Conservation (phyloP, 176 grass and related monocot genomes). For the Aechmea fasciata region DNA sequence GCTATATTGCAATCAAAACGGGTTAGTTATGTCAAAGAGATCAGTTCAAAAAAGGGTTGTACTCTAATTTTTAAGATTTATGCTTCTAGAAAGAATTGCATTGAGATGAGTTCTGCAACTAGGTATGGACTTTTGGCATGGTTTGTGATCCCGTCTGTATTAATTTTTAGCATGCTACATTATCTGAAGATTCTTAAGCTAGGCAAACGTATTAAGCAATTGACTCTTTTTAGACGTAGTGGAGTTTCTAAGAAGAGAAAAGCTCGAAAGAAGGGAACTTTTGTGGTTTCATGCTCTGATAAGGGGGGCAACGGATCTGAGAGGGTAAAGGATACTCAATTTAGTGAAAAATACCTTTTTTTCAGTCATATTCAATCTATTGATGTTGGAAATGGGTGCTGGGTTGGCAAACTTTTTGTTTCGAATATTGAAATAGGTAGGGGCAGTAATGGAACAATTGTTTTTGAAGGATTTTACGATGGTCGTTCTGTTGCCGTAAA, state of each 20-base stretch:
- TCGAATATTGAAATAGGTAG: slow-evolving; percentile 76
- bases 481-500: slow-evolving; percentile 79
- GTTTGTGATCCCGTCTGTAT: neutral
- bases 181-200: slow-evolving; percentile 2
- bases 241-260: slow-evolving; percentile 65
- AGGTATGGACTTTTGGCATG: neutral
- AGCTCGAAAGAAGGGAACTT: slow-evolving; percentile 33
- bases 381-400: slow-evolving; percentile 39
- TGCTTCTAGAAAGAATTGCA: neutral
- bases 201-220: slow-evolving; percentile 31
- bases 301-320: slow-evolving; percentile 38
- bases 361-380: slow-evolving; percentile 8
- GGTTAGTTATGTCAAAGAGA: neutral
- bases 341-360: slow-evolving; percentile 16
- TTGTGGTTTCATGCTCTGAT: slow-evolving; percentile 21
- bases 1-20: neutral
- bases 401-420: slow-evolving; percentile 69
- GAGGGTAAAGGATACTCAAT: slow-evolving; percentile 17
- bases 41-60: neutral
- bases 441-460: slow-evolving; percentile 92
- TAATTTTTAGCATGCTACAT: slow-evolving; percentile 7
- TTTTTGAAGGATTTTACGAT: slow-evolving; percentile 75
- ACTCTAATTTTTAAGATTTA: neutral
- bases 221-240: slow-evolving; percentile 31
- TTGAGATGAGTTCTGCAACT: neutral